phyloP scores from a whole-genome alignment of 2,329 filamentous ascomycete genomes.

The Talaromyces sp. region DNA sequence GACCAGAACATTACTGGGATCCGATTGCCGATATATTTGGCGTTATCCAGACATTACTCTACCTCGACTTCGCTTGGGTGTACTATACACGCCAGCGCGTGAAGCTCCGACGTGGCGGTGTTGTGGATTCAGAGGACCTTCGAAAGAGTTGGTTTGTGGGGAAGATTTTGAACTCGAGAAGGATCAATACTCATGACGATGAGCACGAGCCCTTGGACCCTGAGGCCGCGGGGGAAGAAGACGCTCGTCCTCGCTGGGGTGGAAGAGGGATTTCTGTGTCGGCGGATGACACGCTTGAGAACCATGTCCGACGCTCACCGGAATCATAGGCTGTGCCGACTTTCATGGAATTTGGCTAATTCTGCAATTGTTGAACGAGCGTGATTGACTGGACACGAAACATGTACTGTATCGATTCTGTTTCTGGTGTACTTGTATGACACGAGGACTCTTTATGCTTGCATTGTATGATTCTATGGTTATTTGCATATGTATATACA shows the following conservation, averaged over 20 bases:
- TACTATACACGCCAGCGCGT: slow-evolving; percentile 92
- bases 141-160: slow-evolving; percentile 80
- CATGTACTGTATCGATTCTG: neutral
- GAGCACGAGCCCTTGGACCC: slow-evolving; percentile 40
- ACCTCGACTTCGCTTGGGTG: slow-evolving; percentile 94
- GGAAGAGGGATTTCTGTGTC: slow-evolving; percentile 59
- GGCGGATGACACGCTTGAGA: slow-evolving; percentile 54
- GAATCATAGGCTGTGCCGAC: neutral
- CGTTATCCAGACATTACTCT: slow-evolving; percentile 82
- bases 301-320: slow-evolving; percentile 8
- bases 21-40: slow-evolving; percentile 80
- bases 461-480: neutral
- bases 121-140: slow-evolving; percentile 88
- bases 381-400: neutral
- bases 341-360: neutral
- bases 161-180: slow-evolving; percentile 64
- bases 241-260: slow-evolving; percentile 53
- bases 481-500: neutral
- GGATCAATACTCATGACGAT: slow-evolving; percentile 32
- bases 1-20: slow-evolving; percentile 60
- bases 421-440: neutral
- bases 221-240: slow-evolving; percentile 31
- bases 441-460: neutral
- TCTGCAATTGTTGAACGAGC: neutral
- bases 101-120: slow-evolving; percentile 82